Conservation (phyloP, 306 rosid species). For the Pyrus bretschneideri region DNA sequence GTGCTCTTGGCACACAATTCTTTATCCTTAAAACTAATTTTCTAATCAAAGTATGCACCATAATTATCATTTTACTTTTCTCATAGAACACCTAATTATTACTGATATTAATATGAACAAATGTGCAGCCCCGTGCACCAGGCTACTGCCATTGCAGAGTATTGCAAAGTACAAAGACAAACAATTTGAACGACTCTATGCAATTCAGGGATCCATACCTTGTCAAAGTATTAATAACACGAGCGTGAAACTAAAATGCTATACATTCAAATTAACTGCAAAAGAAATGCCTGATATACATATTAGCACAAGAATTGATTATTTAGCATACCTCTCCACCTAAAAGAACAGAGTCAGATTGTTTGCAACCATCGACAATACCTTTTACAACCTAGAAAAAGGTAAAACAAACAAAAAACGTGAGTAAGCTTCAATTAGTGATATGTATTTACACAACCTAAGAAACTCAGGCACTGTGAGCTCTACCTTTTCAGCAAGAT, state of each 20-base stretch:
- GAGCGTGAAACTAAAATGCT: not conserved
- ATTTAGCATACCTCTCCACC: slow-evolving; percentile 85
- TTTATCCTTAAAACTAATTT: too few relatives aligned
- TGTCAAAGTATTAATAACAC: not conserved
- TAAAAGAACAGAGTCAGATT: slow-evolving; percentile 73
- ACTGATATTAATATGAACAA: too few relatives aligned
- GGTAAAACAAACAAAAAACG: not conserved
- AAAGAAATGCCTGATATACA: not conserved
- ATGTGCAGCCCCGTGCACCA: too few relatives aligned
- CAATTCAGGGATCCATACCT: slow-evolving; percentile 3
- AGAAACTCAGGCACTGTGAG: not conserved
- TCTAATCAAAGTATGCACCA: too few relatives aligned
- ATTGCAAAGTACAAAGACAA: too few relatives aligned
- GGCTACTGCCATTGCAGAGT: too few relatives aligned
- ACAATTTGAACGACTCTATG: not conserved
- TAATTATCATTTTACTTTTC: too few relatives aligned
- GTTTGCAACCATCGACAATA: slow-evolving; percentile 81
- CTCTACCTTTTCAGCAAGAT: slow-evolving; percentile 79
- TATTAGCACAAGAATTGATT: not conserved
- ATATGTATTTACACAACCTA: not conserved
- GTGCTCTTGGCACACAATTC: too few relatives aligned
- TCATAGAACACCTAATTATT: too few relatives aligned
- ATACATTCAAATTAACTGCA: not conserved
- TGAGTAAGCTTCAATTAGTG: not conserved
- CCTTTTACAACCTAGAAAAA: slow-evolving; percentile 73